Base-by-base conservation (phyloP, 169 alveolate genomes). In the Amoebophrya sp. region DNA sequence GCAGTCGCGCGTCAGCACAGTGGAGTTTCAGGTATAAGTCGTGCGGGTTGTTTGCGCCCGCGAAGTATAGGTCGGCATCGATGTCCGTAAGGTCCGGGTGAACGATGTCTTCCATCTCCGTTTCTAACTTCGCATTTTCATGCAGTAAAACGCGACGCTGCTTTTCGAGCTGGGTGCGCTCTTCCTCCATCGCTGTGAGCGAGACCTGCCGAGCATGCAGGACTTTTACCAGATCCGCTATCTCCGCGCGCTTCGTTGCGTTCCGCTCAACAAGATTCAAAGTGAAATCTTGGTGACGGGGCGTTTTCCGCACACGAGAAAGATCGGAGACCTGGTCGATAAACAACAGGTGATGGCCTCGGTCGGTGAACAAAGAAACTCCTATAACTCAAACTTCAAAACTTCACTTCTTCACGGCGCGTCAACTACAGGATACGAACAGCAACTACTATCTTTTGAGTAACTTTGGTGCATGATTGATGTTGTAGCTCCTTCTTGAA, bases 1-100 rank as follows among this genome's bases (percentile, higher is more conserved):
- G 83, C 38, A 26, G n/a, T 36, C 83, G 83, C 2, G 83, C 83
- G 83, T 65, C 83, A 10, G 33, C 2, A 18, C 83, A 65, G 39
- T 65, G 83, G 39, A 65, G 2, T 10, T 12, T 65, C 83, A 65
- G 83, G 83, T 65, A 65, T 36, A 65, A 18, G 83, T 65, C 83
- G 33, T 65, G 83, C 33, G 83, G 83, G 83, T 65, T 65, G 83
- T 65, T 65, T 36, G 83, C 2, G 83, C 83, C 83, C 33, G 83
- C 83, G 33, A 65, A 65, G 33, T 65, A 65, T 26, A 65, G 33
- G 33, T 65, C 83, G 39, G n/a, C 83, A 36, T 65, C 83, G 39
- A 65, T 36, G 3, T 65, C 83, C 38, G 83, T 65, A 10, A 65
- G 83, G 26, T 65, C 83, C 33, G 83, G 83, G 33, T 26, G n/a